Base-by-base conservation (phyloP, 2,329 filamentous ascomycete species). In the Penicillium sp. region DNA sequence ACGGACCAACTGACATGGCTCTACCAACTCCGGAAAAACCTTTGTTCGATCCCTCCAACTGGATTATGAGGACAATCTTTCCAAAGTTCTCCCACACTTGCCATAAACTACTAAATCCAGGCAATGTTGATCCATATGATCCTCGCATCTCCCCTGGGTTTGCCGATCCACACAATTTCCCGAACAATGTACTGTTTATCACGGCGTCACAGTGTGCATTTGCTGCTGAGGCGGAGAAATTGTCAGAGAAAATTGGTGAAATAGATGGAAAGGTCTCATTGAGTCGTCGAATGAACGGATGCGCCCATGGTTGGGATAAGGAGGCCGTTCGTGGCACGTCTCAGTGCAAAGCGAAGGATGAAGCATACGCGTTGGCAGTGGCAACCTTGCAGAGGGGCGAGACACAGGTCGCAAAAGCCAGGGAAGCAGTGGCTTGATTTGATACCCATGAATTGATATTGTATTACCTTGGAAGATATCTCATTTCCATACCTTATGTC, bases 291-390 rank as follows among this genome's bases (percentile, higher is more conserved):
- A 65, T 72, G 53, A 56, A 70, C 4, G 64, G 61, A 3, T 68
- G 67, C 49, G 65, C 63, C 14, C 74, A 77, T 64, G 74, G 64
- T 3, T 76, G 68, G 62, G 74, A 76, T 56, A 75, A 76, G 60
- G 56, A 64, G 29, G 58, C 58, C 0, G 54, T 64, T 31, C 56
- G 60, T 33, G 73, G 69, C 14, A 66, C 63, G 2, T 50, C 57
- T 18, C 54, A 69, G 33, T 63, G 59, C 49, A 43, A 61, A 20
- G 60, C 58, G 11, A 71, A 65, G 51, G 63, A 69, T 12, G 59
- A 68, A 54, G 66, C 64, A 9, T 75, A 76, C 61, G 57, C 47
- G 4, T 29, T 69, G 20, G 69, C 62, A 23, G 66, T 68, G 2
- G 54, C 67, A 6, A 58, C 70, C 27, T 55, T 69, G 43, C 43